phyloP scores from a whole-genome alignment of 345 rosid genomes.

The Alliaria petiolata region DNA sequence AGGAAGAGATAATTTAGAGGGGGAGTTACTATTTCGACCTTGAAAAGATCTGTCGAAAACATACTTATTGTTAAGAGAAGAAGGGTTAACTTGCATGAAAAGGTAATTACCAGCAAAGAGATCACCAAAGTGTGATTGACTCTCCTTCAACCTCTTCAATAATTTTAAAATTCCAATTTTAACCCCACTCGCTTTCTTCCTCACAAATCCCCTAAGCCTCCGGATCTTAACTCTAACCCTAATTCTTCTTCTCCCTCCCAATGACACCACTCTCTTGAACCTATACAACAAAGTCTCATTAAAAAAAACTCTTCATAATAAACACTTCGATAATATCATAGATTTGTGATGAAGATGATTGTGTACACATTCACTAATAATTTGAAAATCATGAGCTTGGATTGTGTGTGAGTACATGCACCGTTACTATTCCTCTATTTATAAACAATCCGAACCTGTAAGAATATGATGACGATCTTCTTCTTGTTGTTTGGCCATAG shows the following conservation, averaged over 20 bases:
- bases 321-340: not conserved
- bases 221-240: conserved; percentile 46
- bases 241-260: conserved; percentile 41
- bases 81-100: conserved; percentile 65
- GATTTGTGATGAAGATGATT: not conserved
- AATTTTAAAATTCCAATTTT: conserved; percentile 39
- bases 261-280: conserved; percentile 39
- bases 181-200: conserved; percentile 36
- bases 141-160: conserved; percentile 57
- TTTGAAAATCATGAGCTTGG: not conserved
- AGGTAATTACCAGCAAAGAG: conserved; percentile 75
- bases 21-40: conserved; percentile 11
- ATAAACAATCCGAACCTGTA: conserved; percentile 6
- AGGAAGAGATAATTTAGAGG: conserved; percentile 24
- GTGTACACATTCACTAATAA: not conserved
- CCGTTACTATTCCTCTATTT: not conserved
- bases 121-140: conserved; percentile 64
- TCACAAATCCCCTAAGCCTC: conserved; percentile 36
- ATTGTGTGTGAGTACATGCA: not conserved
- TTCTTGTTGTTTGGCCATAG: conserved; percentile 13
- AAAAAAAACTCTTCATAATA: conserved; percentile 18
- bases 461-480: conserved; percentile 15
- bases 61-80: conserved; percentile 39
- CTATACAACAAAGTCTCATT: conserved; percentile 6
- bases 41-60: conserved; percentile 29